A percentile compares a stretch with the other conserved stretches of the same genome.
Conservation (phyloP, 441 rosid genomes). For the Codiaeum variegatum region DNA sequence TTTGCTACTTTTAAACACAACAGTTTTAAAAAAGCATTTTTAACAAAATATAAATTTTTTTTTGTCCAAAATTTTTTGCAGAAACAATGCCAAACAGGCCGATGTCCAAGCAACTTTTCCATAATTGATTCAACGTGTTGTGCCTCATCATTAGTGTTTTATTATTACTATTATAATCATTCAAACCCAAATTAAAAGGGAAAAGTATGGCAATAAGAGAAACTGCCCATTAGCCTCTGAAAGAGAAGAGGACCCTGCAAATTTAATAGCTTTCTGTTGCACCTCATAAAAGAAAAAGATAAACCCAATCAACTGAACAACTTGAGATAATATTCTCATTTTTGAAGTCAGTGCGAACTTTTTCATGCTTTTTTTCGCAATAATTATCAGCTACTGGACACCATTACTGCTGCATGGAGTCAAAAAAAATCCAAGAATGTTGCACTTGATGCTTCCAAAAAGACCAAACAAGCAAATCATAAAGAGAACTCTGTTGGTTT, state of each 20-base stretch:
- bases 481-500: neutral
- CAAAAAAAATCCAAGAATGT: constrained; percentile 4
- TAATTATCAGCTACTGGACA: neutral
- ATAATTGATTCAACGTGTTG: neutral
- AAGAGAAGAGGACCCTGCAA: neutral
- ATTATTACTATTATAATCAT: neutral
- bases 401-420: neutral
- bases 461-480: constrained; percentile 9
- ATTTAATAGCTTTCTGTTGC: neutral
- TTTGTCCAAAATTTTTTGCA: too few species aligned
- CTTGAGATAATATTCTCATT: neutral
- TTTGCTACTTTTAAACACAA: too few species aligned
- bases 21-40: too few species aligned
- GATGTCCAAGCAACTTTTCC: neutral
- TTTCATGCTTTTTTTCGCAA: neutral
- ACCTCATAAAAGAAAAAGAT: too few species aligned
- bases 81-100: too few species aligned
- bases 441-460: constrained; percentile 1
- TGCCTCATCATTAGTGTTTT: neutral
- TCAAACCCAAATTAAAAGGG: neutral
- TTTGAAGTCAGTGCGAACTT: neutral
- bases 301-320: neutral
- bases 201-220: neutral
- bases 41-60: too few species aligned
- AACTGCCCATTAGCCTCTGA: neutral